Conservation (phyloP, 148 eudicot genomes). For the Arctostaphylos glauca region DNA sequence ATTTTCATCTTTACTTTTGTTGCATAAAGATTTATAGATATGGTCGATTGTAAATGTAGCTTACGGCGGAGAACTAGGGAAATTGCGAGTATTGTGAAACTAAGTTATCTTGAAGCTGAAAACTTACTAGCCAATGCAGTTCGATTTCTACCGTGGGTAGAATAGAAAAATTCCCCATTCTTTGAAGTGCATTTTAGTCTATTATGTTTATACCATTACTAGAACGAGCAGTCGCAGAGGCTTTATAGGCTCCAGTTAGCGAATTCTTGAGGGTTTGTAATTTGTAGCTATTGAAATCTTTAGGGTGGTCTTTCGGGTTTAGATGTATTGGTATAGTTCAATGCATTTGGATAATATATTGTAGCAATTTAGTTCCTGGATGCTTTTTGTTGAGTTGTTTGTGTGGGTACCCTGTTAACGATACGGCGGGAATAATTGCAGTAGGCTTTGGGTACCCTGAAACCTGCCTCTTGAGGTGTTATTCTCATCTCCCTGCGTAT, state of each 20-base stretch:
- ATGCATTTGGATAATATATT: background rate
- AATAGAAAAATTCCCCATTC: background rate
- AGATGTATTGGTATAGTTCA: background rate
- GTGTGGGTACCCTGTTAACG: background rate
- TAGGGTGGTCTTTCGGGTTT: background rate
- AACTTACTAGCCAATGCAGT: background rate
- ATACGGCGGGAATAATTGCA: background rate
- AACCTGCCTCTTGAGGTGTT: background rate
- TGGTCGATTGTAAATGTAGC: background rate
- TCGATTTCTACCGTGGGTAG: background rate
- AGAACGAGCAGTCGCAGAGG: background rate
- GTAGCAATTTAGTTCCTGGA: background rate
- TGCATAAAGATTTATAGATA: background rate
- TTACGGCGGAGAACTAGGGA: background rate
- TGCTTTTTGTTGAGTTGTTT: background rate
- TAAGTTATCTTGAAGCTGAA: background rate
- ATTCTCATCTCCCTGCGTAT: background rate
- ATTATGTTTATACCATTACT: background rate
- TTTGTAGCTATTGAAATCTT: background rate
- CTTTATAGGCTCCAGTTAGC: background rate
- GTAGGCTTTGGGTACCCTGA: background rate
- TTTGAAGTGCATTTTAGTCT: background rate
- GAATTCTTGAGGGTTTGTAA: background rate
- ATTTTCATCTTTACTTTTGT: background rate
- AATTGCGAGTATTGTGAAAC: background rate